These are phyloP conservation scores for Tricholoma saponaceum DNA, from an alignment of 768 basidiomycete species.

Conservation along the genomic window DNA sequence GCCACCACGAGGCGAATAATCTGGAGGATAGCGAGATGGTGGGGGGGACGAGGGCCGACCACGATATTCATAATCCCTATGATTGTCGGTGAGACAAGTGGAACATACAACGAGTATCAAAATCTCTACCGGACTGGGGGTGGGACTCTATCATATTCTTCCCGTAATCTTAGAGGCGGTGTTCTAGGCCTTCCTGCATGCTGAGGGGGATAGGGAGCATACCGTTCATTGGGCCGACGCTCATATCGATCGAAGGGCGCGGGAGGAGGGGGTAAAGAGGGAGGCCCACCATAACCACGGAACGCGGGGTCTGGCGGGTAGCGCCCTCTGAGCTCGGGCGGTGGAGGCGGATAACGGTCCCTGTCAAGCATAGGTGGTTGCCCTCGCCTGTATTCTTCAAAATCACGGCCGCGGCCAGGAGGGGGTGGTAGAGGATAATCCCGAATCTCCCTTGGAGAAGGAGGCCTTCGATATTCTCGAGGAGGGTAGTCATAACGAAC, in stretches of 20 bases:
- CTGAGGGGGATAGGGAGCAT: slow-evolving; percentile 40
- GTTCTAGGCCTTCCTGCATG: slow-evolving; percentile 49
- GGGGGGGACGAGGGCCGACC: slow-evolving; percentile 44
- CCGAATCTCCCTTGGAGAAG: slow-evolving; percentile 63
- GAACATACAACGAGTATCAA: background rate
- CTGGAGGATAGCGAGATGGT: slow-evolving; percentile 48
- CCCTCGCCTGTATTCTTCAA: slow-evolving; percentile 65
- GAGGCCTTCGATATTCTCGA: slow-evolving; percentile 59
- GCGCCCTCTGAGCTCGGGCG: slow-evolving; percentile 52
- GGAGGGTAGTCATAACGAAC: slow-evolving; percentile 59
- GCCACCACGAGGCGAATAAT: slow-evolving; percentile 49
- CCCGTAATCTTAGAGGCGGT: slow-evolving; percentile 54
- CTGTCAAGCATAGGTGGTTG: slow-evolving; percentile 38
- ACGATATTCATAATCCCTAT: slow-evolving; percentile 57
- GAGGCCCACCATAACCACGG: slow-evolving; percentile 48
- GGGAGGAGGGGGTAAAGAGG: slow-evolving; percentile 42
- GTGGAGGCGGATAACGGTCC: slow-evolving; percentile 51
- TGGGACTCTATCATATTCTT: slow-evolving; percentile 59
- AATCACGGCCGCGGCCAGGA: slow-evolving; percentile 55
- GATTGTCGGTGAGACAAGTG: background rate
- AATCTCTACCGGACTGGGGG: slow-evolving; percentile 46
- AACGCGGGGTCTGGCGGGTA: slow-evolving; percentile 52
- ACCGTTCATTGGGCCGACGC: slow-evolving; percentile 49
- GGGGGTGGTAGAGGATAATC: slow-evolving; percentile 54
- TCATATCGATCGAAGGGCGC: slow-evolving; percentile 62